Evolutionary conservation across 768 basidiomycete species (phyloP).

Genomic region (Psilocybe cubensis): DNA sequence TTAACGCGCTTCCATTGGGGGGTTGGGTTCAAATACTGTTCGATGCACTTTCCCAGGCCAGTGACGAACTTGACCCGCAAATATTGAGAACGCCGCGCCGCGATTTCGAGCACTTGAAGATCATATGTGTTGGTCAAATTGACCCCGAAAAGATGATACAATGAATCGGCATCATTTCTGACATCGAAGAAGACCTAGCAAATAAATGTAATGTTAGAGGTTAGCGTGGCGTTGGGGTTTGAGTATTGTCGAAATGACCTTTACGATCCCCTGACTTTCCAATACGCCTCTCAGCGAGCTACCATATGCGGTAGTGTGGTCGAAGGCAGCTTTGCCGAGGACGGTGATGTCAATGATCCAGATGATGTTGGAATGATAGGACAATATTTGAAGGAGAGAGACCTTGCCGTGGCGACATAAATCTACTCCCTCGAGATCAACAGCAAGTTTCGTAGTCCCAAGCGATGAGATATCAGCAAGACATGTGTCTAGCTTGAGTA

Average conservation of each 20-base stretch:
- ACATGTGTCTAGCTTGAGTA: constrained; percentile 13
- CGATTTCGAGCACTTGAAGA: constrained; percentile 37
- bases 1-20: constrained; percentile 31
- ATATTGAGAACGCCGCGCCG: constrained; percentile 26
- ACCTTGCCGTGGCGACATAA: constrained; percentile 33
- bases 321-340: constrained; percentile 31
- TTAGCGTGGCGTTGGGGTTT: neutral
- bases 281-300: constrained; percentile 12
- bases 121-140: constrained; percentile 32
- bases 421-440: constrained; percentile 39
- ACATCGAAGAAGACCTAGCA: constrained; percentile 41
- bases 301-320: constrained; percentile 24
- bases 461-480: constrained; percentile 13
- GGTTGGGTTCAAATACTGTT: constrained; percentile 25
- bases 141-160: constrained; percentile 31
- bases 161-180: constrained; percentile 37
- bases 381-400: constrained; percentile 33
- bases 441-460: constrained; percentile 22
- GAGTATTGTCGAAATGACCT: constrained; percentile 6
- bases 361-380: constrained; percentile 26
- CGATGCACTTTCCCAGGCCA: constrained; percentile 11
- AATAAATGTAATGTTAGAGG: neutral
- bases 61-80: constrained; percentile 15
- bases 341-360: constrained; percentile 40
- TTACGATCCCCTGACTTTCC: constrained; percentile 5